A percentile compares a stretch with the other conserved stretches of the same genome.
Evolutionary conservation across 2,329 filamentous ascomycete species (phyloP).

Genomic region (Didymellaceae sp.): DNA sequence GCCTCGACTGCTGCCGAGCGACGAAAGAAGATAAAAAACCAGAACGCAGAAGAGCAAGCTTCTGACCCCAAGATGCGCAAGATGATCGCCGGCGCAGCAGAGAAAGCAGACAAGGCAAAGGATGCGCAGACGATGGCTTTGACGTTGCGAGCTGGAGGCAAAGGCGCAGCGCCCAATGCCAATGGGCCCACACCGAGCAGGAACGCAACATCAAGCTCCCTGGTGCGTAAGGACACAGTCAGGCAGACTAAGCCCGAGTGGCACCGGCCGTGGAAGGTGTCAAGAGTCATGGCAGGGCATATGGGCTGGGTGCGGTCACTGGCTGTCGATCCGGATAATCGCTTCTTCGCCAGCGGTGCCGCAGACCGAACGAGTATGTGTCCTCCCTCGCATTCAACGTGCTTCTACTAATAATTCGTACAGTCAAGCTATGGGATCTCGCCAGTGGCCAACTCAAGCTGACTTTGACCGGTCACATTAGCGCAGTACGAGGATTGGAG

Average conservation of each 20-base stretch:
- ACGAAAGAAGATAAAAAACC: conserved; percentile 66
- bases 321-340: conserved; percentile 92
- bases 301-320: conserved; percentile 79
- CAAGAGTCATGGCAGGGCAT: conserved; percentile 96
- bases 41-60: conserved; percentile 56
- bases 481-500: conserved; percentile 69
- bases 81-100: conserved; percentile 70
- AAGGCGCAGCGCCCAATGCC: conserved; percentile 60
- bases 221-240: conserved; percentile 69
- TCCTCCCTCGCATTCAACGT: background rate
- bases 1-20: conserved; percentile 63
- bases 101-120: conserved; percentile 53
- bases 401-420: background rate
- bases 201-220: conserved; percentile 60
- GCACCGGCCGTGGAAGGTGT: conserved; percentile 98
- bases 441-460: conserved; percentile 68
- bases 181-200: conserved; percentile 61
- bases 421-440: conserved; percentile 94
- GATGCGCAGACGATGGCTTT: conserved; percentile 63
- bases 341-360: conserved; percentile 96
- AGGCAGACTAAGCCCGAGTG: conserved; percentile 83
- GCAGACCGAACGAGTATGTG: conserved; percentile 75
- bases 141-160: conserved; percentile 57
- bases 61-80: conserved; percentile 65
- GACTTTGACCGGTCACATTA: conserved; percentile 42